Base-by-base conservation (phyloP, 2,329 filamentous ascomycete species). In the Trichoderma arundinaceum region DNA sequence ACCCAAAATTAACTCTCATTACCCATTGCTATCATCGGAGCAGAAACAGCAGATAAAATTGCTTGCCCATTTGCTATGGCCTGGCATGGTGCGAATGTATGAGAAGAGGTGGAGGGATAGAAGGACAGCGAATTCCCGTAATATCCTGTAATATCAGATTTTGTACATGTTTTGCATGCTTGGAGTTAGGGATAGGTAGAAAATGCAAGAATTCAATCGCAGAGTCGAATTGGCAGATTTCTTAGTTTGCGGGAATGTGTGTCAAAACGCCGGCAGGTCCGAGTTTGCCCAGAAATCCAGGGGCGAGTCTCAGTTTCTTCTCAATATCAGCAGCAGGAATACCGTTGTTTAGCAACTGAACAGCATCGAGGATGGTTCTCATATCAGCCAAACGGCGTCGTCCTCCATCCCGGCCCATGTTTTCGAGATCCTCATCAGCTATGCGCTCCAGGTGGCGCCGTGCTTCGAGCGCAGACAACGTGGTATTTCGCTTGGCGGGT, bases 381-480 rank as follows among this genome's bases (percentile, higher is more conserved):
- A 83, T 80, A 57, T 84, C 78, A 9, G 86, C 72, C 57, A 85
- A 82, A 67, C 83, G 79, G 58, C 79, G 74, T 32, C 71, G 66
- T 9, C 72, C 69, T n/a, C 68, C 71, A 6, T 71, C 70, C 35
- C 70, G 72, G n/a, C 78, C 78, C 43, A 78, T 73, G 13, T 74
- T 74, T 67, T 81, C 78, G 35, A 80, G 76, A 70, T 86, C 83
- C 33, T 74, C 72, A 1, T 81, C 76, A 1, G 82, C 83, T 58
- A 74, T 71, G 13, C 76, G 74, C 67, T 86, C 77, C 8, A 86
- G 70, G 12, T 70, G 71, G 19, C 77, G 77, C n/a, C 84, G 77
- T 2, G 83, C 81, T 46, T 82, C 81, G 0, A 87, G 78, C 28
- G 81, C 84, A 17, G 76, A 75, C 9, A 87, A 78, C 0, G 83